Evolutionary conservation across 2,329 filamentous ascomycete species (phyloP), one percentile per base, ranked within the genome.

Genomic region (Emericellopsis cladophorae): DNA sequence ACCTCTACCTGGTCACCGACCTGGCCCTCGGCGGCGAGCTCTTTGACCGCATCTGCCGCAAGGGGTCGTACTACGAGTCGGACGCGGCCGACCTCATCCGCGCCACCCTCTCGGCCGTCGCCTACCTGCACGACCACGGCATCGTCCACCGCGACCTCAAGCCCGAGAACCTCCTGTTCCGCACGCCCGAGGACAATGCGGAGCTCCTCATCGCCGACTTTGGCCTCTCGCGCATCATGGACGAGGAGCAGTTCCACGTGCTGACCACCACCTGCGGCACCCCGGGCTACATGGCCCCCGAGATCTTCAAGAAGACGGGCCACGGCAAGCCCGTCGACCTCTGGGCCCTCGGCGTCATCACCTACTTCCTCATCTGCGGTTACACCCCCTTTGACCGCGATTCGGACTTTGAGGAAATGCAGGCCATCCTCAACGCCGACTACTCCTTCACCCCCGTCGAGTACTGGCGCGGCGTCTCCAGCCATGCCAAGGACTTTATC

Each of bases 331-430:
- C 92, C 51, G 92, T 98, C 40, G 92, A 98, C 60, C 81, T 98
- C 48, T 98, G 92, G 92, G 92, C 92, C 31, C 87, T 96, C 47
- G 92, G 92, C 37, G 92, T 98, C 35, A 98, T 98, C 56, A 96
- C 92, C 26, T 98, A 96, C 68, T 98, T 98, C 67, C 70, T 98
- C 24, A 80, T 98, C 39, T 96, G 92, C 62, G 92, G 92, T 44
- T 96, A 96, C 66, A 98, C 92, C 1, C 92, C 92, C 11, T 98
- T 98, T 59, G 92, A 98, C 64, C 84, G 92, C 42, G 92, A 96
- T 61, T 90, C 81, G 52, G 95, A 98, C 63, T 81, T 96, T 55
- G 92, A 98, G 67, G 92, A 98, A 67, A 96, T 98, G 90, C 90
- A 96, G 67, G 92, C 92, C 51, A 98, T 98, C 57, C 77, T 96